Evolutionary conservation across 2,329 filamentous ascomycete species (phyloP).

Genomic region (Waltergamsia citrina): DNA sequence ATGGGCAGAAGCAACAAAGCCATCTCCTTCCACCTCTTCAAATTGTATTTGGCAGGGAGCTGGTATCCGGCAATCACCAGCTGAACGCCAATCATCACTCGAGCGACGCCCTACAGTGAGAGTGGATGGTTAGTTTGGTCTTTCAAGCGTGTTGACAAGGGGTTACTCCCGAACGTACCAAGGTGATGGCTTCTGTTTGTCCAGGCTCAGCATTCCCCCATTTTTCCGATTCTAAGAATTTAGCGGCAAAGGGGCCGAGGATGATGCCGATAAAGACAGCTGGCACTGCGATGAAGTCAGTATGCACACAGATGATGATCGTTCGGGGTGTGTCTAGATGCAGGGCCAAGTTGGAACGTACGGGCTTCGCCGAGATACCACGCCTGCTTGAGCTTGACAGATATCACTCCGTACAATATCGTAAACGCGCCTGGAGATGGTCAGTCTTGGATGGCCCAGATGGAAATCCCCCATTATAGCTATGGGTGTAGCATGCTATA

Average conservation of each 20-base stretch:
- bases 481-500: too few species aligned
- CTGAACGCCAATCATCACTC: constrained; percentile 54
- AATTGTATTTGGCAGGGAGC: constrained; percentile 45
- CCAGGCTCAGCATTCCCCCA: constrained; percentile 24
- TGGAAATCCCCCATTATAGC: too few species aligned
- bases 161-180: too few species aligned
- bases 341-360: too few species aligned
- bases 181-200: constrained; percentile 25
- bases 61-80: constrained; percentile 56
- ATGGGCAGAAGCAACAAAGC: constrained; percentile 45
- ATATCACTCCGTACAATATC: constrained; percentile 37
- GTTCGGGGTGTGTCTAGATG: too few species aligned
- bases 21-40: constrained; percentile 40
- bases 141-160: too few species aligned
- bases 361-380: constrained; percentile 47
- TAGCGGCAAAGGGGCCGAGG: constrained; percentile 44
- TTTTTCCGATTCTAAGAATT: constrained; percentile 35
- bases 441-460: too few species aligned
- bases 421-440: constrained; percentile 41
- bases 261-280: constrained; percentile 43
- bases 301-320: neutral
- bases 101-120: constrained; percentile 41
- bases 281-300: constrained; percentile 33
- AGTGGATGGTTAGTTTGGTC: too few species aligned
- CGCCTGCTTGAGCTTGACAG: constrained; percentile 39